These are phyloP conservation scores for Kondoa subrosea DNA, from an alignment of 768 basidiomycete species.

Conservation along the genomic window DNA sequence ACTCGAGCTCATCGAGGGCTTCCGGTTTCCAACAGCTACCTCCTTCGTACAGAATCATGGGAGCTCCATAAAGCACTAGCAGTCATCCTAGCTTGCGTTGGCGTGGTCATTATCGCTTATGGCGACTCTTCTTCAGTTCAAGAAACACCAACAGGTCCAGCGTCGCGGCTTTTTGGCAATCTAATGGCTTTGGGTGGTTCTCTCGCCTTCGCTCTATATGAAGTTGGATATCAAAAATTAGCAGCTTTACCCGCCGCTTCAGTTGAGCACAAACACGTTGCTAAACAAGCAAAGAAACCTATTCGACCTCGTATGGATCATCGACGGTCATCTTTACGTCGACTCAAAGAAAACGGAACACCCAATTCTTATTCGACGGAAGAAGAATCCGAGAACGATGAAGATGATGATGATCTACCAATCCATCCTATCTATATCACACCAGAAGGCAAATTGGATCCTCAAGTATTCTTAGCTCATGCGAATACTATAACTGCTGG, in stretches of 20 bases:
- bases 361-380: neutral
- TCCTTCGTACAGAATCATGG: slow-evolving; percentile 45
- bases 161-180: slow-evolving; percentile 1
- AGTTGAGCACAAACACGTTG: slow-evolving; percentile 19
- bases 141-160: neutral
- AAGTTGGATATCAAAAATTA: slow-evolving; percentile 7
- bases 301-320: neutral
- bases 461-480: slow-evolving; percentile 65
- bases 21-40: slow-evolving; percentile 10
- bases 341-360: slow-evolving; percentile 7
- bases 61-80: slow-evolving; percentile 48
- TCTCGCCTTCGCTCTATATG: slow-evolving; percentile 22
- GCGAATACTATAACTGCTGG: slow-evolving; percentile 60
- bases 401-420: neutral
- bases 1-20: neutral
- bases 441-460: slow-evolving; percentile 36
- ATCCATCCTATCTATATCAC: slow-evolving; percentile 8
- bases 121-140: slow-evolving; percentile 36
- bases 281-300: slow-evolving; percentile 31
- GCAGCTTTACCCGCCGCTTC: slow-evolving; percentile 38
- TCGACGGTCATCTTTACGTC: slow-evolving; percentile 18
- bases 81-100: slow-evolving; percentile 59
- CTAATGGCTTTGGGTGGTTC: slow-evolving; percentile 16
- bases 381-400: slow-evolving; percentile 8
- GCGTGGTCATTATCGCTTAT: slow-evolving; percentile 62